Evolutionary conservation across 345 rosid species (phyloP).

Genomic region (Brassica carinata): DNA sequence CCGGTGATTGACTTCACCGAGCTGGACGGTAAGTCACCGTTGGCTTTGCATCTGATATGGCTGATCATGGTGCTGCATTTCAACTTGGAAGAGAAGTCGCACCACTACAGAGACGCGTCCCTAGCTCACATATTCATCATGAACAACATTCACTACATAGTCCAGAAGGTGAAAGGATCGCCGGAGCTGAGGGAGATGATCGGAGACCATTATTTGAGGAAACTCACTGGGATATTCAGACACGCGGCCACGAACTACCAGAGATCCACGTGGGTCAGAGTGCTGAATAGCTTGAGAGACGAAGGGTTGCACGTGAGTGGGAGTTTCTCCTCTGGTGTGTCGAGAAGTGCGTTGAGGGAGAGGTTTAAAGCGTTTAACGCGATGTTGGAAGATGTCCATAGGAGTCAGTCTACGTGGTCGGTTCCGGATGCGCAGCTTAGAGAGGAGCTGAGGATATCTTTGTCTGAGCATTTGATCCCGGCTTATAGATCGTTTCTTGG

Average conservation of each 20-base stretch:
- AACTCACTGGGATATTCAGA: conserved; percentile 71
- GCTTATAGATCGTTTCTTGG: conserved; percentile 95
- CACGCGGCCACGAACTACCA: conserved; percentile 80
- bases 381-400: conserved; percentile 90
- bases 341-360: conserved; percentile 75
- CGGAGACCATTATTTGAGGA: conserved; percentile 78
- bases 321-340: conserved; percentile 84
- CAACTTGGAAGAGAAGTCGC: conserved; percentile 85
- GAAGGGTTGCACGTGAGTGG: conserved; percentile 92
- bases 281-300: conserved; percentile 76
- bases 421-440: conserved; percentile 81
- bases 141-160: conserved; percentile 92
- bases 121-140: conserved; percentile 76
- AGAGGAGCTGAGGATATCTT: conserved; percentile 88
- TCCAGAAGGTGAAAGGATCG: conserved; percentile 81
- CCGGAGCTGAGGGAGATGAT: conserved; percentile 89
- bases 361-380: conserved; percentile 91
- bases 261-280: conserved; percentile 86
- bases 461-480: conserved; percentile 81
- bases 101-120: conserved; percentile 74
- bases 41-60: conserved; percentile 90
- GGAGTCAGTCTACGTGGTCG: conserved; percentile 78
- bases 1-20: conserved; percentile 83
- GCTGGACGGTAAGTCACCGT: conserved; percentile 66
- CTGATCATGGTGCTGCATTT: conserved; percentile 77